phyloP scores from a whole-genome alignment of 192 early-diverging fungal species.

The Backusella parvicylindrica region DNA sequence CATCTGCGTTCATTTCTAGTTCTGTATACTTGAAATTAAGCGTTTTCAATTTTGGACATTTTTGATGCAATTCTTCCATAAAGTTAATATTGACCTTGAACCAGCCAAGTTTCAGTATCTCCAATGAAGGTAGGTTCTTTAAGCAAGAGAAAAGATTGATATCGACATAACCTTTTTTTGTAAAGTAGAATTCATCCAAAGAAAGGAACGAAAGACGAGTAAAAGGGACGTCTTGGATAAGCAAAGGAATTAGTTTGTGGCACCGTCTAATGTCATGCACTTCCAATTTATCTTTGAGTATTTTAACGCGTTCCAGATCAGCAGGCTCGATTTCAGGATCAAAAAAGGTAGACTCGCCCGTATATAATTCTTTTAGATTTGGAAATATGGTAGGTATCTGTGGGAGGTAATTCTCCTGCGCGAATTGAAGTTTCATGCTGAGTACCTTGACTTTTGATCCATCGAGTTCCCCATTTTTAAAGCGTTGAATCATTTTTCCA shows the following conservation, averaged over 20 bases:
- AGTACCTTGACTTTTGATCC: neutral
- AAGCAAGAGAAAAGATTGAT: neutral
- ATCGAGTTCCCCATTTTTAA: neutral
- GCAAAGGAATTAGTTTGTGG: neutral
- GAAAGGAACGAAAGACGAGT: neutral
- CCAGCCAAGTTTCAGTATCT: neutral
- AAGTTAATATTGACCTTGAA: neutral
- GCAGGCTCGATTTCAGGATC: neutral
- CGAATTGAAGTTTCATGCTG: neutral
- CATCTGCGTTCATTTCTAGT: neutral
- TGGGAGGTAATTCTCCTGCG: neutral
- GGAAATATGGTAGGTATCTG: neutral
- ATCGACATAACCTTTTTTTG: neutral
- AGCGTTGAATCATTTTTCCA: neutral
- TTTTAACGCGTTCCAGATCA: neutral
- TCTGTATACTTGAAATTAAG: neutral
- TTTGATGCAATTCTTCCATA: neutral
- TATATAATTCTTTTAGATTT: neutral
- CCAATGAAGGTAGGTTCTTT: neutral
- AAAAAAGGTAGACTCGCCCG: neutral
- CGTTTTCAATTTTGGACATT: neutral
- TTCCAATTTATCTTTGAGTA: neutral
- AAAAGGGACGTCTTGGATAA: neutral
- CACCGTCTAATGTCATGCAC: slow-evolving; percentile 1
- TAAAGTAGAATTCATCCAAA: neutral